Base-by-base conservation (phyloP, 352 stramenopile species). In the Pythium oligandrum region DNA sequence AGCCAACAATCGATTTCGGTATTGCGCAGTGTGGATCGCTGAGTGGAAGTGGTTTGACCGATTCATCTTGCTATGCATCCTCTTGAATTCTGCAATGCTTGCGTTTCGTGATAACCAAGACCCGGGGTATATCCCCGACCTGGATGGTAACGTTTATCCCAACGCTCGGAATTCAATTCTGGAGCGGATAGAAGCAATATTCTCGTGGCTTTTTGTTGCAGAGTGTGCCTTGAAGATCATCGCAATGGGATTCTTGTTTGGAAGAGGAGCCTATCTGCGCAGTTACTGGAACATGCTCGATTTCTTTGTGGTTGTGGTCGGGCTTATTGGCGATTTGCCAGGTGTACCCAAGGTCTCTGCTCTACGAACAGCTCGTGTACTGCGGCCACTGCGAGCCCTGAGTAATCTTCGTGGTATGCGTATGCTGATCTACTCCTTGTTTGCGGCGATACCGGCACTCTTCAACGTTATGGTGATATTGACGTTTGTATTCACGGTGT, bases 231-330 rank as follows among this genome's bases (percentile, higher is more conserved):
- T 96, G 3, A 96, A 96, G 61, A 79, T 96, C 36, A 70, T 92
- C 35, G 82, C 76, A 6, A 73, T 91, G 63, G 86, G 86, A 2
- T 86, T 86, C 17, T 37, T 73, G 4, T 59, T 81, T 9, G 80
- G 78, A 6, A 51, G 73, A 11, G 76, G 77, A 4, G 62, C 63
- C 10, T 95, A 93, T 47, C 48, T 92, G 10, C 66, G 71, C 37
- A 83, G 86, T 54, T 63, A 73, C 37, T 96, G 86, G 84, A 96
- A 96, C 48, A 64, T 79, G 34, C 66, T 96, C 11, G 86, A 96
- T 55, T 96, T 92, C 60, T 75, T 95, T 40, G 83, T 96, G 12
- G 86, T 96, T 37, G 54, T 88, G 5, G 40, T 73, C 6, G 69
- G 66, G 3, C 57, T 75, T 34, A 70, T 76, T 38, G 46, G 68